phyloP scores from a whole-genome alignment of 352 stramenopile genomes.

The Pythium guiyangense region DNA sequence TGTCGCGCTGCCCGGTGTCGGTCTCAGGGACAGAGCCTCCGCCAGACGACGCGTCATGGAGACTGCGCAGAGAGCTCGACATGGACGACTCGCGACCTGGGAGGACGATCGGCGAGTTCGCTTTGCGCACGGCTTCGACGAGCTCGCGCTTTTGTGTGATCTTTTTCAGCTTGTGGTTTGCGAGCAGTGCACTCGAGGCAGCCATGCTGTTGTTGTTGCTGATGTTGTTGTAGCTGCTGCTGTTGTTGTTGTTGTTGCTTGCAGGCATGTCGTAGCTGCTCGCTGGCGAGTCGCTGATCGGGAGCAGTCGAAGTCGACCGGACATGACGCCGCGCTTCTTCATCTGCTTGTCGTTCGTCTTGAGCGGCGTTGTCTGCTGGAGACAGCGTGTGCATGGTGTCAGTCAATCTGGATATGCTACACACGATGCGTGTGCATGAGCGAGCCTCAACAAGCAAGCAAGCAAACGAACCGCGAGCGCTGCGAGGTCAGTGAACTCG shows the following conservation, averaged over 20 bases:
- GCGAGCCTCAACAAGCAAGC: not conserved
- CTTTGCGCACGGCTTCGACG: constrained; percentile 70
- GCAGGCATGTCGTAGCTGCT: constrained; percentile 22
- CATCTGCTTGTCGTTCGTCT: constrained; percentile 26
- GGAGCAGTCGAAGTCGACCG: constrained; percentile 43
- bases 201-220: constrained; percentile 11
- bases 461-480: constrained; percentile 18
- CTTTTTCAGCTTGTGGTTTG: constrained; percentile 47
- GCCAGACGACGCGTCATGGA: constrained; percentile 16
- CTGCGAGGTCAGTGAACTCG: constrained; percentile 60
- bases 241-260: constrained; percentile 22
- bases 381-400: no score
- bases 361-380: constrained; percentile 23
- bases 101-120: constrained; percentile 61
- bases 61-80: constrained; percentile 22
- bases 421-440: not conserved
- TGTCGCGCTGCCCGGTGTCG: constrained; percentile 46
- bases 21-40: constrained; percentile 22
- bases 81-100: constrained; percentile 31
- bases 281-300: constrained; percentile 31
- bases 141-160: constrained; percentile 78
- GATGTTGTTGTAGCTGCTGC: constrained; percentile 15
- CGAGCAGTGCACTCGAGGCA: constrained; percentile 9
- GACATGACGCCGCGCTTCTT: constrained; percentile 47
- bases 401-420: no score